These are phyloP conservation scores for Aspergillus quadrilineatus DNA, from an alignment of 2,329 filamentous ascomycete genomes.

Conservation along the genomic window DNA sequence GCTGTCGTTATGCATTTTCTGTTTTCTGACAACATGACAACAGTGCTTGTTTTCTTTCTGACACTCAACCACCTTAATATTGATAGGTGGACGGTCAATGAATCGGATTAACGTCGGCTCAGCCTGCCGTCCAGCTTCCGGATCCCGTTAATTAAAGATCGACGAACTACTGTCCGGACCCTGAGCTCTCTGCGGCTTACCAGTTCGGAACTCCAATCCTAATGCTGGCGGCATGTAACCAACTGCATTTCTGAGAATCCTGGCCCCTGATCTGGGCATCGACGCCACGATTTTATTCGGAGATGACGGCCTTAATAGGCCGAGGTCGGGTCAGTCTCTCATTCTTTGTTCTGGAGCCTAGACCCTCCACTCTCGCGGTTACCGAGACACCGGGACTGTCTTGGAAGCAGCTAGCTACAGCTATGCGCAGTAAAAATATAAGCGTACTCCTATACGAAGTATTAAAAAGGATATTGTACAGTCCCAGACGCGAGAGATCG, in stretches of 20 bases:
- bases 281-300: neutral
- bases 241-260: neutral
- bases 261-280: neutral
- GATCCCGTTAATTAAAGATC: conserved; percentile 6
- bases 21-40: neutral
- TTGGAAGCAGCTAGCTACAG: neutral
- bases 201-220: neutral
- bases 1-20: neutral
- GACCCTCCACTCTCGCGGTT: neutral
- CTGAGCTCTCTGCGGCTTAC: neutral
- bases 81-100: neutral
- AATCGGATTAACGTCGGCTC: neutral
- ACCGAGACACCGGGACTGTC: neutral
- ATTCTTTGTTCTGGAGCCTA: neutral
- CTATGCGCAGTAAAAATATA: neutral
- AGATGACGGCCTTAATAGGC: neutral
- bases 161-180: conserved; percentile 2
- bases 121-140: neutral
- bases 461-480: conserved; percentile 3
- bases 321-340: neutral
- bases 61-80: neutral
- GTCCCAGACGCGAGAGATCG: neutral
- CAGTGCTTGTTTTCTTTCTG: neutral
- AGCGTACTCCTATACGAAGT: neutral
- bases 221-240: neutral